phyloP scores from a whole-genome alignment of 305 asterid genomes.

The Fraxinus velutina region DNA sequence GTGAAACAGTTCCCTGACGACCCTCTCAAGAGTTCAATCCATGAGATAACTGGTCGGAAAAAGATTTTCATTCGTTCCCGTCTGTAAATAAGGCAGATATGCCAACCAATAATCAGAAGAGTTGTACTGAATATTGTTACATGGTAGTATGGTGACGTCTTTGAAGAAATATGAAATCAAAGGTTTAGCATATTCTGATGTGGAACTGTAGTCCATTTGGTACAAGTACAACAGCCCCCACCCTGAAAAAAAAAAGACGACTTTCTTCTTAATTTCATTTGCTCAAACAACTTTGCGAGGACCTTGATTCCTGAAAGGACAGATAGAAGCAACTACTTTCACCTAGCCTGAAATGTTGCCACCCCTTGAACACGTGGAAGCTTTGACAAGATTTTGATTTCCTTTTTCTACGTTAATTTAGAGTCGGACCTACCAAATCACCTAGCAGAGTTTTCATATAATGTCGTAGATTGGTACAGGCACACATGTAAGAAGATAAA shows the following conservation, averaged over 20 bases:
- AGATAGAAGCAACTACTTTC: not conserved
- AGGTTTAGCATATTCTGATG: not conserved
- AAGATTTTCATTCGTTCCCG: conserved; percentile 67
- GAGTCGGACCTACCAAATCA: not conserved
- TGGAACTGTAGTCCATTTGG: not conserved
- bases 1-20: conserved; percentile 31
- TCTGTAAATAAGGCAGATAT: conserved; percentile 26
- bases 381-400: not conserved
- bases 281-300: not conserved
- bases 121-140: not conserved
- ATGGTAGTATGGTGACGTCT: not conserved
- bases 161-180: not conserved
- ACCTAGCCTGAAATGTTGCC: not conserved
- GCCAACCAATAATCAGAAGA: not conserved
- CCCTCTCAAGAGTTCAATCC: conserved; percentile 33
- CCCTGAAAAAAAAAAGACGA: not conserved
- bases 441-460: not conserved
- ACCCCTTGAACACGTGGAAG: not conserved
- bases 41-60: conserved; percentile 28
- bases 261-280: not conserved
- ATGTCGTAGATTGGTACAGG: not conserved
- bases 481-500: not conserved
- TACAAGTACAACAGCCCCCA: not conserved
- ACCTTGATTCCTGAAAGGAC: not conserved
- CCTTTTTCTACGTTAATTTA: not conserved